Evolutionary conservation across 192 early-diverging fungal species (phyloP).

Genomic region (Chytriomyces confervae): DNA sequence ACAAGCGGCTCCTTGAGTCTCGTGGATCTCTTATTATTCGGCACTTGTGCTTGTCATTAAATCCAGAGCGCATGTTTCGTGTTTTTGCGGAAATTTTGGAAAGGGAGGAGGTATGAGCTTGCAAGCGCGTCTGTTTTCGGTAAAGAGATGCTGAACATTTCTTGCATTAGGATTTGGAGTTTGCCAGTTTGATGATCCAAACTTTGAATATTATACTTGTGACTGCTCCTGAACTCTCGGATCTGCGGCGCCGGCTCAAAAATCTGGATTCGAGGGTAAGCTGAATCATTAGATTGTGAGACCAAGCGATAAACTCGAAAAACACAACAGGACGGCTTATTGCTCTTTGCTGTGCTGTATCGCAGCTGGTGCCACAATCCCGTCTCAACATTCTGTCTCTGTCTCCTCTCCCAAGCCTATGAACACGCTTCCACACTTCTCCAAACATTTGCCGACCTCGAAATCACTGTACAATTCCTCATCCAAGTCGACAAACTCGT

Average conservation of each 20-base stretch:
- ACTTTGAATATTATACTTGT: slow-evolving; percentile 96
- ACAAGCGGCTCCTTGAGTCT: slow-evolving; percentile 85
- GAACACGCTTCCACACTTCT: slow-evolving; percentile 83
- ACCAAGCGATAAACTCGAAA: neutral
- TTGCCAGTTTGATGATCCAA: slow-evolving; percentile 96
- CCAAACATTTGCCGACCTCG: slow-evolving; percentile 84
- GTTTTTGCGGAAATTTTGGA: slow-evolving; percentile 88
- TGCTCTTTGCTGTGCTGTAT: slow-evolving; percentile 86
- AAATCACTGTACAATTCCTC: slow-evolving; percentile 91
- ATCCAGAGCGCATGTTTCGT: slow-evolving; percentile 91
- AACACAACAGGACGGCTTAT: slow-evolving; percentile 69
- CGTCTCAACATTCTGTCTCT: slow-evolving; percentile 90
- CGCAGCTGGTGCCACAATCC: slow-evolving; percentile 97
- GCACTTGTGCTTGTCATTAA: slow-evolving; percentile 86
- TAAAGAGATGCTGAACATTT: neutral
- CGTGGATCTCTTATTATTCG: slow-evolving; percentile 92
- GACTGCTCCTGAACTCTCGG: slow-evolving; percentile 88
- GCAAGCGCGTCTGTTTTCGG: neutral
- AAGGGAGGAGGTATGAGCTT: slow-evolving; percentile 66
- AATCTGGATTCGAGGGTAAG: slow-evolving; percentile 71
- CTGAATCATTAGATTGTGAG: neutral
- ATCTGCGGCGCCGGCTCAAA: slow-evolving; percentile 79
- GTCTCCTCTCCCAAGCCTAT: slow-evolving; percentile 96
- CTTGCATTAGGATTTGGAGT: slow-evolving; percentile 77
- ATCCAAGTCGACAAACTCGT: slow-evolving; percentile 99